Percentiles rank a stretch among this genome's conserved stretches.
Conservation (phyloP, 2,329 filamentous ascomycete species). For the Parafenestella ontariensis region DNA sequence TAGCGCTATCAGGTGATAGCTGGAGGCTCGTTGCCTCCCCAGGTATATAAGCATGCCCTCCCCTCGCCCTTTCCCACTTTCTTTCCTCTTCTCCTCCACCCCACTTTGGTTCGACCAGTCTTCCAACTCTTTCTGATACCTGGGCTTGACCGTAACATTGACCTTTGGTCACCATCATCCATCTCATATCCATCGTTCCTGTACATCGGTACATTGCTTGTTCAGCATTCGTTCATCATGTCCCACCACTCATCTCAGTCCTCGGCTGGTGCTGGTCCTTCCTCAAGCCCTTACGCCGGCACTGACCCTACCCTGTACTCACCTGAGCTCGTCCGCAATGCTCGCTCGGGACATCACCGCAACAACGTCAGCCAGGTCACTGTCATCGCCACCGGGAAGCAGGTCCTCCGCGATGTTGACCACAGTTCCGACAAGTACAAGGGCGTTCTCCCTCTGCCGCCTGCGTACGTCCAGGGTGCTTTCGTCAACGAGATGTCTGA, state of each 20-base stretch:
- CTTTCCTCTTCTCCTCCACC: slow-evolving; percentile 10
- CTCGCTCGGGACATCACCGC: slow-evolving; percentile 15
- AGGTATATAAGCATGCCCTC: slow-evolving; percentile 16
- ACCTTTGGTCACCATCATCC: slow-evolving; percentile 16
- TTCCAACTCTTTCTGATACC: slow-evolving; percentile 20
- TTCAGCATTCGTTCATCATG: slow-evolving; percentile 30
- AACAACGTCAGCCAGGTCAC: slow-evolving; percentile 12
- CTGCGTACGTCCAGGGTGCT: slow-evolving; percentile 17
- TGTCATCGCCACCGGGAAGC: slow-evolving; percentile 12
- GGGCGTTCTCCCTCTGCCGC: slow-evolving; percentile 19
- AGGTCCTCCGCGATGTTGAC: slow-evolving; percentile 8
- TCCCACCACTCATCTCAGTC: slow-evolving; percentile 36
- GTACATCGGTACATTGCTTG: slow-evolving; percentile 24
- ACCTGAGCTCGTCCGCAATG: slow-evolving; percentile 30
- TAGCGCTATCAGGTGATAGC: slow-evolving; percentile 17
- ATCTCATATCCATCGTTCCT: slow-evolving; percentile 25
- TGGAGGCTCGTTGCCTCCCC: neutral
- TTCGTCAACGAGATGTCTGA: slow-evolving; percentile 39
- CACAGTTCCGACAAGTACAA: slow-evolving; percentile 13
- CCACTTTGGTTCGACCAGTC: slow-evolving; percentile 14
- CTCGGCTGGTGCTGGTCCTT: slow-evolving; percentile 25
- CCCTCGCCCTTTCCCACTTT: slow-evolving; percentile 22
- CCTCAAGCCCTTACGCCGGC: slow-evolving; percentile 35
- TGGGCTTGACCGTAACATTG: slow-evolving; percentile 30
- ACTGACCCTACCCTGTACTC: slow-evolving; percentile 41